These are phyloP conservation scores for Neonectria coccinea DNA, from an alignment of 2,329 filamentous ascomycete species.

Conservation along the genomic window DNA sequence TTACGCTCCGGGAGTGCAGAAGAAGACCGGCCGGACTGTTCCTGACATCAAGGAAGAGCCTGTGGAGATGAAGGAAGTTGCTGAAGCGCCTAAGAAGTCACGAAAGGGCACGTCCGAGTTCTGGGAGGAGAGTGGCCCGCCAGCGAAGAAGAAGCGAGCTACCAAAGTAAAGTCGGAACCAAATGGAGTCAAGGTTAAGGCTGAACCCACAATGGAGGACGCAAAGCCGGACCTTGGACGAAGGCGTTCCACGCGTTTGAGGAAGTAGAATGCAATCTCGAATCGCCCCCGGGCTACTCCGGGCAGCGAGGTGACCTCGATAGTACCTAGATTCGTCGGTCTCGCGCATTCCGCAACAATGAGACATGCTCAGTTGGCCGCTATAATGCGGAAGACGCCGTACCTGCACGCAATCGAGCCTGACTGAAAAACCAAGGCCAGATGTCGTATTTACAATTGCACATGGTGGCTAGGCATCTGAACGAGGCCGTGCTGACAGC, in stretches of 20 bases:
- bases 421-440: background rate
- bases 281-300: background rate
- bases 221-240: conserved; percentile 32
- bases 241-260: conserved; percentile 41
- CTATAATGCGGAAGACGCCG: background rate
- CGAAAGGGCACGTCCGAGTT: conserved; percentile 39
- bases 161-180: conserved; percentile 38
- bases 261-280: conserved; percentile 29
- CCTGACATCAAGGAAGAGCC: conserved; percentile 59
- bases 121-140: conserved; percentile 41
- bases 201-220: conserved; percentile 22
- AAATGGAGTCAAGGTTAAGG: conserved; percentile 40
- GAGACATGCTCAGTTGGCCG: background rate
- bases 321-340: background rate
- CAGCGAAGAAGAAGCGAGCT: conserved; percentile 45
- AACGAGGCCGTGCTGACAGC: background rate
- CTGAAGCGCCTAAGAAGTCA: conserved; percentile 42
- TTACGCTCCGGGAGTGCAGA: conserved; percentile 86
- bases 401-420: background rate
- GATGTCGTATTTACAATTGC: background rate
- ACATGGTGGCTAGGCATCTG: background rate
- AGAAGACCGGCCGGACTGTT: conserved; percentile 70
- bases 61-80: conserved; percentile 43
- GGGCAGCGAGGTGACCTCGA: background rate
- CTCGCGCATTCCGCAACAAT: background rate